Conservation (phyloP, 495 filamentous ascomycete genomes). For the Talaromyces adpressus region DNA sequence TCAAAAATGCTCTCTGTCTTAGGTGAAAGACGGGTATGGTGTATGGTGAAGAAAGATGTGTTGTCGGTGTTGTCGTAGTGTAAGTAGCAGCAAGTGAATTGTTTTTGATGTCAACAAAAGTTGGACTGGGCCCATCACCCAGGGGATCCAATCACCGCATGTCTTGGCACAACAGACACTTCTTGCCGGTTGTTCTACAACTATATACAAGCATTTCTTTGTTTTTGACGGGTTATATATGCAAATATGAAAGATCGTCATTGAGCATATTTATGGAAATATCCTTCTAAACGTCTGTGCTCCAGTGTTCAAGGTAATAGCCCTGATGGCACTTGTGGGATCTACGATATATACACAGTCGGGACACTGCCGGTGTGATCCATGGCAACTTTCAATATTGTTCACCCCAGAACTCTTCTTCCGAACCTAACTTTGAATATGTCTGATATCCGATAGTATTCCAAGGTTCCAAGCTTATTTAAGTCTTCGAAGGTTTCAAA, state of each 20-base stretch:
- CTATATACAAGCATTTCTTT: background rate
- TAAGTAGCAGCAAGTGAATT: background rate
- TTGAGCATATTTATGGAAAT: background rate
- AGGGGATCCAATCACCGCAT: background rate
- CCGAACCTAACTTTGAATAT: background rate
- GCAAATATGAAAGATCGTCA: background rate
- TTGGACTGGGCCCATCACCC: background rate
- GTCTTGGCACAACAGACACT: background rate
- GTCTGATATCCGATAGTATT: background rate
- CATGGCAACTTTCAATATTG: background rate
- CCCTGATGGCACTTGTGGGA: background rate
- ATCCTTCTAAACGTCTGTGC: background rate
- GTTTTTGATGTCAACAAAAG: conserved; percentile 9
- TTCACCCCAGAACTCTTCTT: background rate
- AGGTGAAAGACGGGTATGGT: background rate
- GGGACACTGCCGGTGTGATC: background rate
- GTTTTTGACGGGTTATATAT: too few species aligned
- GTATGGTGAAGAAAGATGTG: background rate
- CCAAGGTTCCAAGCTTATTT: background rate
- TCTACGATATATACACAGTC: background rate
- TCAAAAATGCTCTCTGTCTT: background rate
- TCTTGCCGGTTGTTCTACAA: background rate
- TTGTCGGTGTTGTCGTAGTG: background rate
- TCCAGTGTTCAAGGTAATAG: background rate
- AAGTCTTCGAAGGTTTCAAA: too few species aligned